These are phyloP conservation scores for Coemansia nantahalensis DNA, from an alignment of 192 early-diverging fungal genomes.

Conservation along the genomic window DNA sequence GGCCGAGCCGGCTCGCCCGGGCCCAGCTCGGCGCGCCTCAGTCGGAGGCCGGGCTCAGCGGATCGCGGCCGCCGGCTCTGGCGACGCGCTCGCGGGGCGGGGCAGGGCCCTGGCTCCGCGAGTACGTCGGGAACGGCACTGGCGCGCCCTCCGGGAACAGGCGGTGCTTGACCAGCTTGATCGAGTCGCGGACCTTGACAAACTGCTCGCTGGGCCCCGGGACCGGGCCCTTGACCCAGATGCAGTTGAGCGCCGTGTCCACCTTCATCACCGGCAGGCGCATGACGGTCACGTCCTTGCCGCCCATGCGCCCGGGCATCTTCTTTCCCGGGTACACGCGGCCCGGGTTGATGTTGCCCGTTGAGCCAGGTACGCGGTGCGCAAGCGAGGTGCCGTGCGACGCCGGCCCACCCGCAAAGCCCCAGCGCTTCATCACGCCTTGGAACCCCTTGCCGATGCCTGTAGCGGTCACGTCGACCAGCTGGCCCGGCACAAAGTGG, in stretches of 20 bases:
- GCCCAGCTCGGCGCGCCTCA: slow-evolving; percentile 7
- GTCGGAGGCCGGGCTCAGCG: slow-evolving; percentile 32
- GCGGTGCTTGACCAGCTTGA: slow-evolving; percentile 66
- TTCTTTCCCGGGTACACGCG: slow-evolving; percentile 96
- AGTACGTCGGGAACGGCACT: slow-evolving; percentile 73
- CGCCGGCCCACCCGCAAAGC: slow-evolving; percentile 87
- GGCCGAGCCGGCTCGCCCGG: too few relatives aligned
- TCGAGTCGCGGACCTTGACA: slow-evolving; percentile 84
- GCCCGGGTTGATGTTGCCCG: slow-evolving; percentile 83
- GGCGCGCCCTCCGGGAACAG: slow-evolving; percentile 63
- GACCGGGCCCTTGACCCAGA: slow-evolving; percentile 92
- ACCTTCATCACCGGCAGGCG: slow-evolving; percentile 84
- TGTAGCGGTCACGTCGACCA: slow-evolving; percentile 85
- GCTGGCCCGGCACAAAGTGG: slow-evolving; percentile 96
- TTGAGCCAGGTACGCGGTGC: slow-evolving; percentile 86
- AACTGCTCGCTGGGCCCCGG: slow-evolving; percentile 85
- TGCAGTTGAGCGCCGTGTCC: slow-evolving; percentile 77
- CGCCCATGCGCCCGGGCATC: slow-evolving; percentile 97
- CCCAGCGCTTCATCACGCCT: slow-evolving; percentile 97
- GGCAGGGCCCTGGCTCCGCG: slow-evolving; percentile 43
- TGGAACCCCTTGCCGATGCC: slow-evolving; percentile 93
- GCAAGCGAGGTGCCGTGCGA: slow-evolving; percentile 91
- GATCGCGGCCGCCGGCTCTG: slow-evolving; percentile 38
- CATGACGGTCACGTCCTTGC: slow-evolving; percentile 74
- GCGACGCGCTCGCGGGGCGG: slow-evolving; percentile 41